phyloP scores from a whole-genome alignment of 1,284 basidiomycete genomes.

The Thelephora terrestris region DNA sequence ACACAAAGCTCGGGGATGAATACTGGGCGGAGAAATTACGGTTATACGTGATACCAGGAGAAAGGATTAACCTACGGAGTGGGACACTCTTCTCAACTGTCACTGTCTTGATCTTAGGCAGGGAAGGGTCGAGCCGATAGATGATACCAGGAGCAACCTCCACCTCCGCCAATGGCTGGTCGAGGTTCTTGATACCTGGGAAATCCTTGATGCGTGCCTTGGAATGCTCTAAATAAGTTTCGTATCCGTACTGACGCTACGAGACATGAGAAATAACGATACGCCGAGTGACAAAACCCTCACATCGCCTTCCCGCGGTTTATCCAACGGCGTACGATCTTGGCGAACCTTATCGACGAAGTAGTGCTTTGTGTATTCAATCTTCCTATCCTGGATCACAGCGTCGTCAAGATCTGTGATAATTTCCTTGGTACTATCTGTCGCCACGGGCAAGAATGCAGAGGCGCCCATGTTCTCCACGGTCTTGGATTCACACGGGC shows the following conservation, averaged over 20 bases:
- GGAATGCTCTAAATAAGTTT: conserved; percentile 55
- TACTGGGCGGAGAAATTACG: conserved; percentile 30
- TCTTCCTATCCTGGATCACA: conserved; percentile 61
- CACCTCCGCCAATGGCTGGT: conserved; percentile 68
- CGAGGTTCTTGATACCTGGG: conserved; percentile 44
- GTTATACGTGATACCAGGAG: background rate
- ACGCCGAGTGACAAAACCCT: conserved; percentile 15
- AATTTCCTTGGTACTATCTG: conserved; percentile 30
- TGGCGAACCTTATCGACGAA: conserved; percentile 41
- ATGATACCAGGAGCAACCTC: conserved; percentile 34
- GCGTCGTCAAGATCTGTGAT: conserved; percentile 43
- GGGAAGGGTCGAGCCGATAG: conserved; percentile 43
- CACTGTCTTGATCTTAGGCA: conserved; percentile 30
- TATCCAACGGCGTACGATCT: conserved; percentile 65
- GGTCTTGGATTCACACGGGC: conserved; percentile 51
- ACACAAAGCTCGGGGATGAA: conserved; percentile 69
- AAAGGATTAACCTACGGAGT: conserved; percentile 36
- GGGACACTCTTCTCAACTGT: conserved; percentile 31
- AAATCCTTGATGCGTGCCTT: conserved; percentile 50
- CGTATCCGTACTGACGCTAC: conserved; percentile 48
- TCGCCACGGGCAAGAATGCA: conserved; percentile 41
- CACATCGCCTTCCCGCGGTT: conserved; percentile 53
- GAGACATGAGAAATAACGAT: conserved; percentile 2
- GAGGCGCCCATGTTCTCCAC: conserved; percentile 40
- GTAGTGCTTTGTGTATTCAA: conserved; percentile 68